A percentile compares a stretch with the other conserved stretches of the same genome.
Evolutionary conservation across 768 basidiomycete species (phyloP).

Genomic region (Boletus eberwhitei): DNA sequence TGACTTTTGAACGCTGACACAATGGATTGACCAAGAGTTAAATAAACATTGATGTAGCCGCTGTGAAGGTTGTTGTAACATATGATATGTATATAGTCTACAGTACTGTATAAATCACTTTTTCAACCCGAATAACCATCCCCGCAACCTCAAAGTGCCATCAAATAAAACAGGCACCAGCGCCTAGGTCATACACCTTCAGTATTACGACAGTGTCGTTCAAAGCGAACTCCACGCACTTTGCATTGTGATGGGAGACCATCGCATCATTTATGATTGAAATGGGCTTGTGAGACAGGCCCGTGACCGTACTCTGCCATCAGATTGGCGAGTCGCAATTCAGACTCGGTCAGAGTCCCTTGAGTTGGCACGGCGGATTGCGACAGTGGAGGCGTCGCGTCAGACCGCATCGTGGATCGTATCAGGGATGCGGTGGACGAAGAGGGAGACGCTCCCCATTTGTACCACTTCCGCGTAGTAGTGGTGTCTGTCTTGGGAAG

Average conservation of each 20-base stretch:
- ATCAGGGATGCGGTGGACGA: conserved; percentile 19
- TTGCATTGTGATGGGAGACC: not conserved
- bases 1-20: too few species aligned
- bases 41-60: too few species aligned
- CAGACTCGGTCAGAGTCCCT: not conserved
- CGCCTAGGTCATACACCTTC: not conserved
- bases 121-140: too few species aligned
- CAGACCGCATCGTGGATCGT: not conserved
- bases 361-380: not conserved
- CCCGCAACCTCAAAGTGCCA: not conserved
- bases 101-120: not conserved
- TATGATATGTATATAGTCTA: too few species aligned
- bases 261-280: not conserved
- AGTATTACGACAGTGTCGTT: not conserved
- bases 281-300: not conserved
- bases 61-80: too few species aligned
- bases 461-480: conserved; percentile 19
- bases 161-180: too few species aligned
- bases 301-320: not conserved
- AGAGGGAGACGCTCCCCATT: conserved; percentile 7
- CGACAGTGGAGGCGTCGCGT: not conserved
- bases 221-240: not conserved
- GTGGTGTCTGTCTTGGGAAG: not conserved
- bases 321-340: conserved; percentile 1
- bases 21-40: too few species aligned